Evolutionary conservation across 2,329 filamentous ascomycete species (phyloP).

Genomic region (Boeremia exigua): DNA sequence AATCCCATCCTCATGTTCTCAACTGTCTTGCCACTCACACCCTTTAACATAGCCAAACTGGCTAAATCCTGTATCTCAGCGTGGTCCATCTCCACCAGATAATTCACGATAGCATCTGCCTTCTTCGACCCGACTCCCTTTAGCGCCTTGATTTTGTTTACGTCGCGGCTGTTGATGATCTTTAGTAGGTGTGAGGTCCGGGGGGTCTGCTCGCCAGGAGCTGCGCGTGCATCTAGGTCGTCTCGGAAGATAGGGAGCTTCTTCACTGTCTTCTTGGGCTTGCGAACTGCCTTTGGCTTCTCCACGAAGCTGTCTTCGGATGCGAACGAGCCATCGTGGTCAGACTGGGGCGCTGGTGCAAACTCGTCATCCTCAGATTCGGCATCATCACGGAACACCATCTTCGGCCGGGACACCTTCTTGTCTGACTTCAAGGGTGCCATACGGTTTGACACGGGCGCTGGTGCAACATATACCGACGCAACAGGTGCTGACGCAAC

Average conservation of each 20-base stretch:
- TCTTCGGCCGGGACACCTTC: constrained; percentile 23
- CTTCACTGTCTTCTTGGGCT: constrained; percentile 38
- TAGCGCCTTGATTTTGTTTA: constrained; percentile 68
- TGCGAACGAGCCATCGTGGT: constrained; percentile 48
- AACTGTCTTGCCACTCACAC: constrained; percentile 58
- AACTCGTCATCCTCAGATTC: constrained; percentile 52
- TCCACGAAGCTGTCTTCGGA: constrained; percentile 48
- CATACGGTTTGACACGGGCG: constrained; percentile 40
- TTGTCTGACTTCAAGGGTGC: constrained; percentile 40
- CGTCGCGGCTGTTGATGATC: constrained; percentile 76
- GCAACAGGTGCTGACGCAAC: constrained; percentile 5
- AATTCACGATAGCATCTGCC: constrained; percentile 62
- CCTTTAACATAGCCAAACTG: constrained; percentile 54
- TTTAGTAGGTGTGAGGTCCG: constrained; percentile 68
- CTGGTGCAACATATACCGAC: constrained; percentile 13
- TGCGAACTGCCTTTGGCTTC: constrained; percentile 45
- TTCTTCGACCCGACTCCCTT: constrained; percentile 77
- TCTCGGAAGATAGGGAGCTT: constrained; percentile 50
- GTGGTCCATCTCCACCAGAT: constrained; percentile 55
- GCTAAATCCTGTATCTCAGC: constrained; percentile 51
- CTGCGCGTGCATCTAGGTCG: constrained; percentile 17
- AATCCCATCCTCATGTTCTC: constrained; percentile 57
- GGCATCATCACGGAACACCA: constrained; percentile 14
- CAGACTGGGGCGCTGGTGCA: constrained; percentile 42
- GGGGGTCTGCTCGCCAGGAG: constrained; percentile 53